Evolutionary conservation across 768 basidiomycete species (phyloP).

Genomic region (Calocera viscosa): DNA sequence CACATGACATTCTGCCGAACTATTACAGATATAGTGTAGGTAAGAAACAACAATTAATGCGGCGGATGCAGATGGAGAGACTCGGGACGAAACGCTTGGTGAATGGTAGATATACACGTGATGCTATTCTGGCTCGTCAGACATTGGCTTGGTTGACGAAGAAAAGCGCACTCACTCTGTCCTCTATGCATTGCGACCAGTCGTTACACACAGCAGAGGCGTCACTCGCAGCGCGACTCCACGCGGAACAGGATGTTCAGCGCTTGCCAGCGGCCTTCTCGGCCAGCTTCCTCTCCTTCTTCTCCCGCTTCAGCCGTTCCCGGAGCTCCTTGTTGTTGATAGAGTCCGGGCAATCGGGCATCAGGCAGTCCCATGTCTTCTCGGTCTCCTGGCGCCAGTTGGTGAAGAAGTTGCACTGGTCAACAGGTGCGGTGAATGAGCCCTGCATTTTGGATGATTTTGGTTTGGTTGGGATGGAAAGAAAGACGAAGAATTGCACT

Average conservation of each 20-base stretch:
- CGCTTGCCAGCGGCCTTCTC: conserved; percentile 5
- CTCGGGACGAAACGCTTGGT: not conserved
- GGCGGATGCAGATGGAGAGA: not conserved
- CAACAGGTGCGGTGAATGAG: not conserved
- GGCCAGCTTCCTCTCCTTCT: not conserved
- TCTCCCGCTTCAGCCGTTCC: not conserved
- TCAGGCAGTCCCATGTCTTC: conserved; percentile 8
- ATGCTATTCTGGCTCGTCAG: not conserved
- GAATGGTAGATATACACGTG: conserved; percentile 3
- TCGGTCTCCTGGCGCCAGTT: not conserved
- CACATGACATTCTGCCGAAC: not conserved
- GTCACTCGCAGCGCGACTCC: not conserved
- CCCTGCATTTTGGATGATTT: not conserved
- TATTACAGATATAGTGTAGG: conserved; percentile 4
- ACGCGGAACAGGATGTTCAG: not conserved
- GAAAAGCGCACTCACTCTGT: not conserved
- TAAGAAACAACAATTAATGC: conserved; percentile 1
- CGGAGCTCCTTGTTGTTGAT: conserved; percentile 1
- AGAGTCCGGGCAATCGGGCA: conserved; percentile 2
- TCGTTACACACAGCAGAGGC: not conserved
- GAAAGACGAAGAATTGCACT: not conserved
- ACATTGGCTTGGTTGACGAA: not conserved
- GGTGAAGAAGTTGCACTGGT: conserved; percentile 7
- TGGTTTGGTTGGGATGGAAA: not conserved
- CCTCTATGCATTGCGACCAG: conserved; percentile 9